Base-by-base conservation (phyloP, 2,329 filamentous ascomycete species). In the Chaetomiaceae sp. region DNA sequence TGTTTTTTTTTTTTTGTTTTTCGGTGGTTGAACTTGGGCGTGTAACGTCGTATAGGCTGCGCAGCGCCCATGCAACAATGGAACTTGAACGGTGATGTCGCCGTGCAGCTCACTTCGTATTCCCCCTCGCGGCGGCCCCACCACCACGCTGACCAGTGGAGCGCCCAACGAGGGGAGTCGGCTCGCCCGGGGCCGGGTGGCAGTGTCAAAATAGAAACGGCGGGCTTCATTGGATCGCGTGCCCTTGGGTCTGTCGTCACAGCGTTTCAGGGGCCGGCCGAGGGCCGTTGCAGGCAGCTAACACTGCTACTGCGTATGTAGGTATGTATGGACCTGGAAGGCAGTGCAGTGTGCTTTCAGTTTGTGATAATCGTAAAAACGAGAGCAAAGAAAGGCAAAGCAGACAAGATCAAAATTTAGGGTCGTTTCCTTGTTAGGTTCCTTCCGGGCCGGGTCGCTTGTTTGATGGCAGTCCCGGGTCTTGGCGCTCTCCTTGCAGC, bases 141-240 rank as follows among this genome's bases (percentile, higher is more conserved):
- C 19, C 1, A 34, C 42, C 24, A 32, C 30, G 30, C 38, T 35
- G 35, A 10, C 24, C 3, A 27, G 42, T 47, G 50, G 42, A 36
- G 6, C 37, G 9, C 15, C 14, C 22, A 34, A 24, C 41, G 39
- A 34, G 41, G 45, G 42, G 32, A 20, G 37, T 38, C 42, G 45
- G 38, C 40, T 41, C 37, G 32, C 9, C 39, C 38, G 30, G 41
- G 41, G 30, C 34, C 48, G 38, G 27, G 46, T 45, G 51, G 51
- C 42, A 51, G 51, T 49, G 51, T 37, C 43, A 53, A 48, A 50
- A 53, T 50, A 53, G 48, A 44, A 50, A 46, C 38, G 10, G 14
- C 3, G 14, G 38, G 27, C 32, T 32, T 36, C 44, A 50, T 50
- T 50, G 40, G 48, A 49, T 47, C 33, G 38, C 38, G 37, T 48